Percentiles rank a stretch among this genome's conserved stretches.
Conservation (phyloP, 192 early-diverging fungal genomes). For the Mortierella claussenii region DNA sequence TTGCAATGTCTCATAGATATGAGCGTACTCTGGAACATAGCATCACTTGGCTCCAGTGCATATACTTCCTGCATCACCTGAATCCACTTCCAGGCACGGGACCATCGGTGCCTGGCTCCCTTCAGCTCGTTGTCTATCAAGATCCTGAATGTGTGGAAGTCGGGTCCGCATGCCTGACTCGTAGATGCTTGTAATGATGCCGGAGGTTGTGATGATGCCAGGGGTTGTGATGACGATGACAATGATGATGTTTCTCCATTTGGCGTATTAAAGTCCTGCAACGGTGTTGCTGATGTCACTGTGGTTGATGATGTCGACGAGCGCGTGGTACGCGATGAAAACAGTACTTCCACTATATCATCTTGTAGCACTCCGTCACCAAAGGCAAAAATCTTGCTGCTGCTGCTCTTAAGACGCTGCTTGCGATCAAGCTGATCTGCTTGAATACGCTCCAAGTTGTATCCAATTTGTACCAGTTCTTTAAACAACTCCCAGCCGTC, state of each 20-base stretch:
- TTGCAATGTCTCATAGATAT: constrained; percentile 20
- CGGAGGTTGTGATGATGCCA: too few species aligned
- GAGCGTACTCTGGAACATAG: constrained; percentile 36
- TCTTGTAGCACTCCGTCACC: neutral
- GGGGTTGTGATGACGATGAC: too few species aligned
- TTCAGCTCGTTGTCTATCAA: constrained; percentile 45
- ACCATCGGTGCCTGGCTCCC: constrained; percentile 29
- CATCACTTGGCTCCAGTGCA: constrained; percentile 39
- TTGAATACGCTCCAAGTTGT: constrained; percentile 25
- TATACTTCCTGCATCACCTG: constrained; percentile 41
- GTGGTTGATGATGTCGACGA: neutral
- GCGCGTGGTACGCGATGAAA: neutral
- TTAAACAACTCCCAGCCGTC: constrained; percentile 36
- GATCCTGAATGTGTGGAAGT: constrained; percentile 39
- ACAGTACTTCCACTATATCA: neutral
- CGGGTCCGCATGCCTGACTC: constrained; percentile 20
- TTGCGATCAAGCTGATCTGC: neutral
- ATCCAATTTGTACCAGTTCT: constrained; percentile 42
- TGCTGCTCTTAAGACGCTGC: neutral
- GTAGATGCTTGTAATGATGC: neutral
- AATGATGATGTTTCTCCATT: too few species aligned
- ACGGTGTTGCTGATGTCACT: neutral
- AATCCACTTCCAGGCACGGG: constrained; percentile 43
- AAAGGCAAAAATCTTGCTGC: neutral
- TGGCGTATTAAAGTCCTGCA: too few species aligned